Evolutionary conservation across 106 monocot species (phyloP).

Genomic region (Dioscorea zingiberensis): DNA sequence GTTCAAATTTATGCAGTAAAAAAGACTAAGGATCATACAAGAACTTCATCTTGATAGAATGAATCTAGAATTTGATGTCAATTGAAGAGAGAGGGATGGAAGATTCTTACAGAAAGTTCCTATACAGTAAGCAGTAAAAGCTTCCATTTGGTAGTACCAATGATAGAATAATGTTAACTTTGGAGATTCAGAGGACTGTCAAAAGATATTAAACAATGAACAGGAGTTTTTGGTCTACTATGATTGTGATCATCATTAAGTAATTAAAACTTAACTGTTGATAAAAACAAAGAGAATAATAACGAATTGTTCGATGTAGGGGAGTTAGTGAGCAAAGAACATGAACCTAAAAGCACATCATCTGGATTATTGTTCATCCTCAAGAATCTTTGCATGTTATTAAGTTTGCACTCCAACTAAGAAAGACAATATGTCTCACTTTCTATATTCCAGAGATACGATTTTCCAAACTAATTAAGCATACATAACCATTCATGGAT

Average conservation of each 20-base stretch:
- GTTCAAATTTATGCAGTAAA: no score
- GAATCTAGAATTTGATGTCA: background rate
- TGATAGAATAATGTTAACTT: no score
- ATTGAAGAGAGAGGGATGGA: background rate
- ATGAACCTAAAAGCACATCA: constrained; percentile 3
- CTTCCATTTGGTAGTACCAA: no score
- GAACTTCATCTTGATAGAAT: background rate
- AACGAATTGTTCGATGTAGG: background rate
- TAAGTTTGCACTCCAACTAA: constrained; percentile 1
- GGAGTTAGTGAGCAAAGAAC: background rate
- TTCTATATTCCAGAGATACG: background rate
- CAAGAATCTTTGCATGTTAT: constrained; percentile 15
- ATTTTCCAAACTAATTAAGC: background rate
- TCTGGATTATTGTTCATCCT: background rate
- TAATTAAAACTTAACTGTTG: no score
- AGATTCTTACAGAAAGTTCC: background rate
- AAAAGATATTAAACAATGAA: no score
- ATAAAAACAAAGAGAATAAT: no score
- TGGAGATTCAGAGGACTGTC: no score
- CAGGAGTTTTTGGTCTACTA: no score
- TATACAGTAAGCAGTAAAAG: no score
- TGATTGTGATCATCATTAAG: no score
- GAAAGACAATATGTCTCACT: background rate
- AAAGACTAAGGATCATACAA: no score
- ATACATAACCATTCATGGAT: background rate